Conservation (phyloP, 805 yeast genomes). For the Grigorovia transvaalensis region DNA sequence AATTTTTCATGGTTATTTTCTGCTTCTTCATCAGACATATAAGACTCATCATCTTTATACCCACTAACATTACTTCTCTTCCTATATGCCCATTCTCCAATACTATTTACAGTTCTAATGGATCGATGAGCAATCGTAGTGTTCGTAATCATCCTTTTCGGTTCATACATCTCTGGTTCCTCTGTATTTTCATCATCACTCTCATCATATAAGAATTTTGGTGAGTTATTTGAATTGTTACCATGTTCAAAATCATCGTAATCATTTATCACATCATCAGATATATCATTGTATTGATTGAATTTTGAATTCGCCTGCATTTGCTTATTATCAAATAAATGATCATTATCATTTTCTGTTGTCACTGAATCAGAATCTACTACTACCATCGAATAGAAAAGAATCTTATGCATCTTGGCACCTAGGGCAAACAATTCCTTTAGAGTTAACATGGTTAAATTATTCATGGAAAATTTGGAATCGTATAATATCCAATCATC, state of each 20-base stretch:
- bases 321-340: background rate
- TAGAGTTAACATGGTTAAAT: constrained; percentile 19
- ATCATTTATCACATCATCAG: constrained; percentile 1
- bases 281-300: background rate
- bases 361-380: constrained; percentile 1
- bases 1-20: background rate
- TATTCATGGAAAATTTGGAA: constrained; percentile 29
- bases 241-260: constrained; percentile 1
- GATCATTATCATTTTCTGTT: background rate
- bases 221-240: background rate
- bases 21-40: constrained; percentile 13
- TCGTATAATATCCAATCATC: constrained; percentile 37
- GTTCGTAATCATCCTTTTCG: constrained; percentile 18
- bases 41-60: constrained; percentile 11
- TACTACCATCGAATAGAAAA: constrained; percentile 16
- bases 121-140: constrained; percentile 23
- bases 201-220: constrained; percentile 8
- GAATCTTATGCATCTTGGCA: constrained; percentile 8
- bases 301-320: background rate
- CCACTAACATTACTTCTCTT: constrained; percentile 9
- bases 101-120: constrained; percentile 21
- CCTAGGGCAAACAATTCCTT: constrained; percentile 10
- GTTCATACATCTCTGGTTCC: constrained; percentile 15
- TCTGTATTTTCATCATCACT: constrained; percentile 3
- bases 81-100: constrained; percentile 23